phyloP scores from a whole-genome alignment of 2,329 filamentous ascomycete genomes.

The Fusarium oligoseptatum region DNA sequence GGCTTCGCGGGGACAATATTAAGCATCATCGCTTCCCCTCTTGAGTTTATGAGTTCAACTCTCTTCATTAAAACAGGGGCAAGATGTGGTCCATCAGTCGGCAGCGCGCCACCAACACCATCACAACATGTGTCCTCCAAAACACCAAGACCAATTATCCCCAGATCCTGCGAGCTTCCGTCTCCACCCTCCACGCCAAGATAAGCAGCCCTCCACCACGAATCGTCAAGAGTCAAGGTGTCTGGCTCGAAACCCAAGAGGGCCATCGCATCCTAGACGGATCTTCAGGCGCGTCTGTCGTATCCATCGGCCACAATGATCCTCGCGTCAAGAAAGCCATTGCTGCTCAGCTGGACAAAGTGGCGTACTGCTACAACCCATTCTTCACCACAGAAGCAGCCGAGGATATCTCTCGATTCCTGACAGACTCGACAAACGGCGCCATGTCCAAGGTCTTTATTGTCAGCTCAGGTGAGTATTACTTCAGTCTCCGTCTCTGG shows the following conservation, averaged over 20 bases:
- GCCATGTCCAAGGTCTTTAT: slow-evolving; percentile 33
- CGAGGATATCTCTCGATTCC: slow-evolving; percentile 20
- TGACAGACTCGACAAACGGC: slow-evolving; percentile 24
- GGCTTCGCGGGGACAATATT: neutral
- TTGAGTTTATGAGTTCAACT: neutral
- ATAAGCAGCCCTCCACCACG: slow-evolving; percentile 32
- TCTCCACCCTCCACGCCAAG: slow-evolving; percentile 34
- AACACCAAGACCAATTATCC: rapidly evolving
- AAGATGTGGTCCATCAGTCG: neutral
- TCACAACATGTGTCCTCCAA: neutral
- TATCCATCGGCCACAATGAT: slow-evolving; percentile 32
- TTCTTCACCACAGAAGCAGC: slow-evolving; percentile 33
- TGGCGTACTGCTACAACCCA: slow-evolving; percentile 34
- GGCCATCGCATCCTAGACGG: slow-evolving; percentile 26
- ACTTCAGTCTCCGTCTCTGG: neutral
- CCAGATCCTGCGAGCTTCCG: neutral
- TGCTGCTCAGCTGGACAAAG: slow-evolving; percentile 6
- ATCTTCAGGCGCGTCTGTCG: slow-evolving; percentile 36
- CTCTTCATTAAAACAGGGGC: neutral
- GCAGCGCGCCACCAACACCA: neutral
- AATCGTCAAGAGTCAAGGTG: slow-evolving; percentile 24
- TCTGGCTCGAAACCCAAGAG: slow-evolving; percentile 30
- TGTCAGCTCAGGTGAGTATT: slow-evolving; percentile 22
- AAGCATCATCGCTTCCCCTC: neutral
- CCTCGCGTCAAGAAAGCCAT: slow-evolving; percentile 31